Evolutionary conservation across 305 asterid species (phyloP), one percentile per base, ranked within the genome.

Genomic region (Solanum hybrid): DNA sequence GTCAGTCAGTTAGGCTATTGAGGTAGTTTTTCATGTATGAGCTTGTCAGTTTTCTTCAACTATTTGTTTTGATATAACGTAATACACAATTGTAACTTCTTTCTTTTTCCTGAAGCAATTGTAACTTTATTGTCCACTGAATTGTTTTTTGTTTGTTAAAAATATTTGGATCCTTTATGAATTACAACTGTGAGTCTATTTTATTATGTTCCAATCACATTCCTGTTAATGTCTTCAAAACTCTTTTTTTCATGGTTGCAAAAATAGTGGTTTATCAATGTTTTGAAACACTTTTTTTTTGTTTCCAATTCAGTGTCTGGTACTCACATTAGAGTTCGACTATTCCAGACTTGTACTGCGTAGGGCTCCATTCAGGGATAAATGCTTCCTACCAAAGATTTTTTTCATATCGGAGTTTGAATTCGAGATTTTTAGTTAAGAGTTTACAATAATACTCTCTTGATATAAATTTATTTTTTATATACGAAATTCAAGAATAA

Each of bases 281-380:
- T 56, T 16, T 6, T 56, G n/a, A n/a, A 5, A 40, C 4, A 2
- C n/a, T 5, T 51, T 2, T 46, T 51, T 51, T 51, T 16, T 16
- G 22, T 51, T 51, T 51, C 6, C 0, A 0, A 51, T 51, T 16
- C 4, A 0, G n/a, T 51, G 66, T 51, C 1, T 51, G 9, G 0
- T 51, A 51, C 2, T 51, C n/a, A 16, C 64, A 51, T 51, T 51
- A 6, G 64, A 51, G 4, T 51, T 51, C 2, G 64, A 51, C 2
- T 51, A 16, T 16, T 51, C 0, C 64, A 51, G 9, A 5, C 1
- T 51, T 16, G 22, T 6, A 5, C 4, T 16, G 66, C 4, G 9
- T 51, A 0, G 8, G 66, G 0, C 4, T 51, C 0, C n/a, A 16
- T 51, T 51, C 0, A 1, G 2, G 66, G 66, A 16, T 14, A 51